Percentiles rank a stretch among this genome's conserved stretches.
Evolutionary conservation across 768 basidiomycete genomes (phyloP).

Genomic region (Leucosporidium scottii): DNA sequence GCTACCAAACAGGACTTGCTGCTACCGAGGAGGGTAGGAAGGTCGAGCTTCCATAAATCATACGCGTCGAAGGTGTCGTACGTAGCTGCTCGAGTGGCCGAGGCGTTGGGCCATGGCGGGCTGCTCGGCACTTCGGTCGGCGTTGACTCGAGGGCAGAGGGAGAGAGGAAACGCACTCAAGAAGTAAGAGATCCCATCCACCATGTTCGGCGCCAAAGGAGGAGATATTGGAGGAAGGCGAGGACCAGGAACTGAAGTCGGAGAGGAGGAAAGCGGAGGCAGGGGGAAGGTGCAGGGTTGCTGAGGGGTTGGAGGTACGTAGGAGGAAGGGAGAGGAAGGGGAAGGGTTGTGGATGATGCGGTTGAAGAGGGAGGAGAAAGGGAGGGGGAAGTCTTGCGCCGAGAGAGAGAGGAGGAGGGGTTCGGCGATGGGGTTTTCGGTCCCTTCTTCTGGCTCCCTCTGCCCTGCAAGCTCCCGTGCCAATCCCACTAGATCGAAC

Average conservation of each 20-base stretch:
- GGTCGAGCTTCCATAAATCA: constrained; percentile 25
- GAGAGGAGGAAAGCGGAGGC: not conserved
- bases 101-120: constrained; percentile 31
- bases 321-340: not conserved
- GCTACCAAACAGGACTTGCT: constrained; percentile 12
- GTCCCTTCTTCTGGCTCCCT: not conserved
- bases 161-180: constrained; percentile 18
- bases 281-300: not conserved
- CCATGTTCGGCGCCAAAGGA: not conserved
- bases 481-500: not conserved
- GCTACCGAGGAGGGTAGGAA: constrained; percentile 4
- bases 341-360: not conserved
- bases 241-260: not conserved
- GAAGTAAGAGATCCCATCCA: not conserved
- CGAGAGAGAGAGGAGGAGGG: not conserved
- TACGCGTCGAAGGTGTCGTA: constrained; percentile 32
- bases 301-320: not conserved
- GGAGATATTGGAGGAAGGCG: not conserved
- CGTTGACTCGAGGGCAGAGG: not conserved
- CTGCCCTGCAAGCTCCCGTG: not conserved
- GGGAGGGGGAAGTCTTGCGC: not conserved
- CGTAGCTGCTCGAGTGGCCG: constrained; percentile 5
- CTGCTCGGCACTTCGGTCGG: not conserved
- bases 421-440: not conserved
- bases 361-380: not conserved